phyloP scores from a whole-genome alignment of 208 protist genomes.

The Trypanosomatidae sp. region DNA sequence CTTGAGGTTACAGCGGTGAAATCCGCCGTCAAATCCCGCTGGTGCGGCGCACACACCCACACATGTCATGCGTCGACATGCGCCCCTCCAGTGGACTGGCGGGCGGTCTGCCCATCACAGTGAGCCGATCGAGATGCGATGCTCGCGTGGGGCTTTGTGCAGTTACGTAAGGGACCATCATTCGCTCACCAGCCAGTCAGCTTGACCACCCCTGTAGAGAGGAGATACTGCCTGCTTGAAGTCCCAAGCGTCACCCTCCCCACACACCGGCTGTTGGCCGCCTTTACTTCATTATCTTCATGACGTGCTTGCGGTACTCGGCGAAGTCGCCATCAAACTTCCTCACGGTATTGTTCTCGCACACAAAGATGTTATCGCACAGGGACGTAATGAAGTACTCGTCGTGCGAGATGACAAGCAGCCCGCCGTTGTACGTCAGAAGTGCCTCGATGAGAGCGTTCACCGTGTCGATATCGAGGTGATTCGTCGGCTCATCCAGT shows the following conservation, averaged over 20 bases:
- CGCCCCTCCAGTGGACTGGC: neutral
- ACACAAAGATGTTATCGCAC: constrained; percentile 92
- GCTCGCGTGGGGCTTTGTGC: neutral
- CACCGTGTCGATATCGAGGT: constrained; percentile 95
- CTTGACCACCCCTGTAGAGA: neutral
- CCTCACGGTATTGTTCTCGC: constrained; percentile 67
- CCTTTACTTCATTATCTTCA: constrained; percentile 68
- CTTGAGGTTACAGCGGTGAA: neutral
- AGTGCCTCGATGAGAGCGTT: constrained; percentile 92
- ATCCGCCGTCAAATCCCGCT: neutral
- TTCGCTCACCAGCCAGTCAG: neutral
- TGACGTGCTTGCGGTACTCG: constrained; percentile 84
- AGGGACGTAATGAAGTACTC: constrained; percentile 93
- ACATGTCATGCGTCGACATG: neutral
- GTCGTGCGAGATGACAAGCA: constrained; percentile 94
- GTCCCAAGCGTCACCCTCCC: neutral
- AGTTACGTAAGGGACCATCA: neutral
- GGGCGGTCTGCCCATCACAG: neutral
- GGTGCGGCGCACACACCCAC: neutral
- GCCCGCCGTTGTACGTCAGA: constrained; percentile 87
- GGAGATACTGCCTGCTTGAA: neutral
- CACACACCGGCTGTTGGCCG: neutral
- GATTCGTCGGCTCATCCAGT: constrained; percentile 97
- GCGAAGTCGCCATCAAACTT: constrained; percentile 89
- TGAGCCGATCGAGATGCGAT: neutral